Percentiles rank a stretch among this genome's conserved stretches.
These are phyloP conservation scores for Colletotrichum sp. DNA, from an alignment of 2,329 filamentous ascomycete species.

Conservation along the genomic window DNA sequence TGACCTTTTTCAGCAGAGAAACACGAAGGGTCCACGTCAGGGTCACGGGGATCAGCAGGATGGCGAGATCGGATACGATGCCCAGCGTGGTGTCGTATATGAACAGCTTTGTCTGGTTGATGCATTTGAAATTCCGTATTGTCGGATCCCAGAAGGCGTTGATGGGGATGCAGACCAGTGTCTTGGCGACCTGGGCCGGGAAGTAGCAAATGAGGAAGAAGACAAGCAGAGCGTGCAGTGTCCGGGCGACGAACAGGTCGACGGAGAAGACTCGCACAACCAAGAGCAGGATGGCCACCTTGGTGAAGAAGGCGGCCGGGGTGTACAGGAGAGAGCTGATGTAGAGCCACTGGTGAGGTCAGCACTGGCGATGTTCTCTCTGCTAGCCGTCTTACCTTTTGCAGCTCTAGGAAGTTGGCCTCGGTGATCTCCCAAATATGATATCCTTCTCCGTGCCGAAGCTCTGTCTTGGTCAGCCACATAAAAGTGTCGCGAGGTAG, in stretches of 20 bases:
- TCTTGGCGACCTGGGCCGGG: constrained; percentile 30
- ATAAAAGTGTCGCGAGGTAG: background rate
- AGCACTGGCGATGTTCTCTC: background rate
- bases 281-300: constrained; percentile 33
- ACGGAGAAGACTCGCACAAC: constrained; percentile 35
- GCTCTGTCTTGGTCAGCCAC: background rate
- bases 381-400: background rate
- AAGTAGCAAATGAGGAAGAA: constrained; percentile 30
- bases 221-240: constrained; percentile 30
- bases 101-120: constrained; percentile 36
- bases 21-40: constrained; percentile 34
- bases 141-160: constrained; percentile 26
- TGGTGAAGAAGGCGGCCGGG: constrained; percentile 32
- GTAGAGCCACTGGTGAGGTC: constrained; percentile 27
- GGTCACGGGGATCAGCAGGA: constrained; percentile 36
- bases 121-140: constrained; percentile 24
- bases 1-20: constrained; percentile 32
- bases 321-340: constrained; percentile 31
- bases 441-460: constrained; percentile 1
- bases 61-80: constrained; percentile 36
- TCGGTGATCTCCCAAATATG: constrained; percentile 13
- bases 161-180: constrained; percentile 27
- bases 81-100: constrained; percentile 34
- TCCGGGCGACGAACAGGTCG: constrained; percentile 23
- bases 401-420: background rate